Evolutionary conservation across 139 green algal species (phyloP), one percentile per base, ranked within the genome.

Genomic region (Chlamydomonas applanata): DNA sequence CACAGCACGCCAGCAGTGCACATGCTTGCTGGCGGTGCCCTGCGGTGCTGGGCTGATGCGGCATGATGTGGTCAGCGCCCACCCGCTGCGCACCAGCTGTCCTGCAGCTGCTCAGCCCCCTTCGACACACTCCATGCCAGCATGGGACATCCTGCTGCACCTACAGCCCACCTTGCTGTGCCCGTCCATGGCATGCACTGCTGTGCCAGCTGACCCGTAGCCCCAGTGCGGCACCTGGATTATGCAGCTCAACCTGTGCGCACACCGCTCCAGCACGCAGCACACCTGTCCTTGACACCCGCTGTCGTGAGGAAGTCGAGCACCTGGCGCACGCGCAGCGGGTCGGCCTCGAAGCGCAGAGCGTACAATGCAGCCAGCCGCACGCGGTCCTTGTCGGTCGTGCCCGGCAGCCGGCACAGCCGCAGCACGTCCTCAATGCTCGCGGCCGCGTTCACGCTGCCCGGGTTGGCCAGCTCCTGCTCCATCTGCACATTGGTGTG

Each of bases 301-400:
- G 72, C 67, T 3, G 68, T 68, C 24, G 20, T 74, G 29, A 90
- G 72, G 46, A 61, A 78, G 29, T 87, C 85, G 62, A 83, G 32
- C 62, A 90, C 34, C 54, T 75, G 64, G 14, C 62, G 61, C 27
- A 83, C 32, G 11, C 79, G 74, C 34, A 70, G 32, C 19, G 68
- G 24, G 36, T 97, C 94, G 4, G 74, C 71, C 79, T 98, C 94
- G 80, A 97, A 98, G 20, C 95, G 85, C 82, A 98, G 82, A 25
- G 83, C 88, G 76, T 93, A 98, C 59, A 98, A 84, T 77, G 89
- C 78, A 11, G 93, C 94, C 53, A 98, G 77, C 35, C 94, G 88
- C 61, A 79, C 80, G 76, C 79, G 69, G 57, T 85, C 79, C 64
- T 74, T 76, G 75, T 81, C 79, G 1, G 25, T 2, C 5, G 73